Conservation (phyloP, 1,284 basidiomycete genomes). For the Testicularia cyperi region DNA sequence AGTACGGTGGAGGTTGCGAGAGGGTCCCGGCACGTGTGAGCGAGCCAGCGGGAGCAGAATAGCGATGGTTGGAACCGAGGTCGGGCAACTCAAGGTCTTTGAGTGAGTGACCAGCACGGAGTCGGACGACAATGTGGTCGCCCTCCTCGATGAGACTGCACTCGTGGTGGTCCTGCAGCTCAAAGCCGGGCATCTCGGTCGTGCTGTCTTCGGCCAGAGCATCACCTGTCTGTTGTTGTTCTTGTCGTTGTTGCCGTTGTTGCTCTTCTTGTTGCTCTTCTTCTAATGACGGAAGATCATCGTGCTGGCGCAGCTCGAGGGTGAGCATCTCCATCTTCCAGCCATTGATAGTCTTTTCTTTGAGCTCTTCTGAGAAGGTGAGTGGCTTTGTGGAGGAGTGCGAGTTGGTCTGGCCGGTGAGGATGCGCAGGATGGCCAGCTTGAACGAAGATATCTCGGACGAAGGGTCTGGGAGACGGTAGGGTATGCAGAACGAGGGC, state of each 20-base stretch:
- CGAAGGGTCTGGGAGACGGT: constrained; percentile 46
- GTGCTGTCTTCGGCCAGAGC: not conserved
- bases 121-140: constrained; percentile 52
- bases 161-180: constrained; percentile 54
- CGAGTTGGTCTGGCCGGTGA: constrained; percentile 46
- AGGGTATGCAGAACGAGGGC: constrained; percentile 50
- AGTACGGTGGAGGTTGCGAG: constrained; percentile 44
- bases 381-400: constrained; percentile 32
- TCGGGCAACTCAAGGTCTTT: constrained; percentile 50
- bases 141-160: constrained; percentile 56
- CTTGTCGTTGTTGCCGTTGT: constrained; percentile 3
- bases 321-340: constrained; percentile 57
- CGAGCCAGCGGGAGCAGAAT: constrained; percentile 37
- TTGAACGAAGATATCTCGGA: constrained; percentile 48
- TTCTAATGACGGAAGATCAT: constrained; percentile 34
- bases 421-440: constrained; percentile 49
- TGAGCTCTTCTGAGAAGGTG: constrained; percentile 51
- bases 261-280: constrained; percentile 3
- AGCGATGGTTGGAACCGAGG: constrained; percentile 36
- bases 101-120: constrained; percentile 30
- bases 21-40: constrained; percentile 41
- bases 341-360: constrained; percentile 43
- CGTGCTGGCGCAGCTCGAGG: constrained; percentile 53
- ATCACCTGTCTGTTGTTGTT: not conserved
- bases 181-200: constrained; percentile 37